Evolutionary conservation across 169 alveolate species (phyloP).

Genomic region (Perkinsus marinus): DNA sequence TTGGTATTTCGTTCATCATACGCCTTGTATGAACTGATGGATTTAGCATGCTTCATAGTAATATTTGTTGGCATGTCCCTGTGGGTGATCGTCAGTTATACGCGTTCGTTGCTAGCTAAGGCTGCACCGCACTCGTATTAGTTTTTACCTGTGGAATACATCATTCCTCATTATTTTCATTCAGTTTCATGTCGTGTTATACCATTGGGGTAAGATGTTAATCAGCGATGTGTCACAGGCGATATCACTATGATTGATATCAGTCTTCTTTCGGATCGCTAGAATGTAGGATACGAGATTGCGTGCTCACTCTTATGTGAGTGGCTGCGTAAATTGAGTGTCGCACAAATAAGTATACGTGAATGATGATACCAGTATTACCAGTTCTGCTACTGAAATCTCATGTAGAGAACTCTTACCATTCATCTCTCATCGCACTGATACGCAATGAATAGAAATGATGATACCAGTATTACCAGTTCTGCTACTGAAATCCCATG

Average conservation of each 20-base stretch:
- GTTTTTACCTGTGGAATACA: background rate
- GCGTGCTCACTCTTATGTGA: background rate
- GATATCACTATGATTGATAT: background rate
- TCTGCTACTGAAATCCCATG: background rate
- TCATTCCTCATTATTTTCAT: background rate
- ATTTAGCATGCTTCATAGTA: background rate
- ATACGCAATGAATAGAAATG: background rate
- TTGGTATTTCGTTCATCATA: slow-evolving; percentile 8
- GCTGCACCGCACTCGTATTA: background rate
- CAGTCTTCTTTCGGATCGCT: background rate
- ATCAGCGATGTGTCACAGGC: background rate
- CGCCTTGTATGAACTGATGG: background rate
- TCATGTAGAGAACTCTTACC: background rate
- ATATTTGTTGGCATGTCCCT: background rate
- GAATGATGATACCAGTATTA: background rate
- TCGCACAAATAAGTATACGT: background rate
- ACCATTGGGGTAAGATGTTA: background rate
- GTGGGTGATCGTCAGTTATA: background rate
- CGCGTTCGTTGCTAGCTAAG: background rate
- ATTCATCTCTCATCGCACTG: background rate
- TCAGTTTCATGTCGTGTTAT: background rate
- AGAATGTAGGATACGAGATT: background rate
- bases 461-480: background rate
- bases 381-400: background rate
- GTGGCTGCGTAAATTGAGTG: background rate